Conservation (phyloP, 108 stramenopile genomes). For the Fragilaria crotonensis region DNA sequence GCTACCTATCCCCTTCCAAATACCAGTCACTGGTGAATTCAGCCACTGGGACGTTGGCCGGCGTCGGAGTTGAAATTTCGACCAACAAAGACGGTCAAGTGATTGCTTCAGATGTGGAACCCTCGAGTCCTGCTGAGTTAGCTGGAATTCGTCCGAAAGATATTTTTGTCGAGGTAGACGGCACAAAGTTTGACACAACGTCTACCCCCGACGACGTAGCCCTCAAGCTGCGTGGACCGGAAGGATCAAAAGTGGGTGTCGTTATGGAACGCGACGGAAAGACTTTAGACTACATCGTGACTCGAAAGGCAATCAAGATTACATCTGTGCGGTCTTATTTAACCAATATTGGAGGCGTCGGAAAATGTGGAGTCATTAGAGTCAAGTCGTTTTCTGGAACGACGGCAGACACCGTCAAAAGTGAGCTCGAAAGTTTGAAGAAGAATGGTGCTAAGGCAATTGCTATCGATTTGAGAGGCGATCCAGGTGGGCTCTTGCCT, state of each 20-base stretch:
- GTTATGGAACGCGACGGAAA: conserved; percentile 63
- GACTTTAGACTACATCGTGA: conserved; percentile 73
- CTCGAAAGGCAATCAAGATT: conserved; percentile 78
- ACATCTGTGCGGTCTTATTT: conserved; percentile 71
- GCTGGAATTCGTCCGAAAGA: conserved; percentile 60
- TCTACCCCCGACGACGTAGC: conserved; percentile 82
- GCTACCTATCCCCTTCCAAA: conserved; percentile 86
- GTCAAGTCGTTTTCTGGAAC: conserved; percentile 88
- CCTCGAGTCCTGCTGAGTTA: conserved; percentile 55
- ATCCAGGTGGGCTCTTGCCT: conserved; percentile 90
- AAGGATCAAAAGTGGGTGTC: conserved; percentile 71
- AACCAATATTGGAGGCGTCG: conserved; percentile 22
- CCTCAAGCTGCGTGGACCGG: conserved; percentile 58
- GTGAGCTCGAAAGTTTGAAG: conserved; percentile 57
- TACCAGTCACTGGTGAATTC: conserved; percentile 86
- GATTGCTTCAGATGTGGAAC: conserved; percentile 72
- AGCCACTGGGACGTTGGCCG: conserved; percentile 75
- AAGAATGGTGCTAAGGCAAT: conserved; percentile 69
- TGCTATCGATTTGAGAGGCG: conserved; percentile 86
- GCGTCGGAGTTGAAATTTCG: conserved; percentile 80
- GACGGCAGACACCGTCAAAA: conserved; percentile 71
- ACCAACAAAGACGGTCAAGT: conserved; percentile 23
- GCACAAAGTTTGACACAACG: conserved; percentile 48
- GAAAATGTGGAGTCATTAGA: conserved; percentile 68
- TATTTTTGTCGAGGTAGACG: conserved; percentile 74